phyloP scores from a whole-genome alignment of 805 yeast genomes.

The Wickerhamomyces mucosus region DNA sequence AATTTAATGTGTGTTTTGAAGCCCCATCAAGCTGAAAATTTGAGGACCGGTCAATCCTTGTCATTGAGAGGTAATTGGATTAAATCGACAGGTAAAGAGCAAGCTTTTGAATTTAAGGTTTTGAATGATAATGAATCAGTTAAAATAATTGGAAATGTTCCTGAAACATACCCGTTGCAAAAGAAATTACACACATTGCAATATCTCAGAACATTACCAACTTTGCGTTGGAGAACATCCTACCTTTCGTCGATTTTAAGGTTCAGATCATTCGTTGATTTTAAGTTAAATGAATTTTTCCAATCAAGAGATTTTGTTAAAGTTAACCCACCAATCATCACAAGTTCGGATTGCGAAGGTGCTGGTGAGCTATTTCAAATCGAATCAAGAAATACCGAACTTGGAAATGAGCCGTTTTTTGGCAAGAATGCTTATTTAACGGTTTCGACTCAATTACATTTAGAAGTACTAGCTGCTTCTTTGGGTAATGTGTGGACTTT shows the following conservation, averaged over 20 bases:
- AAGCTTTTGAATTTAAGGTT: conserved; percentile 41
- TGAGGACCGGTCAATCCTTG: conserved; percentile 41
- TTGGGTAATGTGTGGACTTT: conserved; percentile 79
- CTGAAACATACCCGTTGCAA: conserved; percentile 68
- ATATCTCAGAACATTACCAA: conserved; percentile 63
- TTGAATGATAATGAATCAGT: conserved; percentile 25
- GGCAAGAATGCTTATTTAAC: conserved; percentile 65
- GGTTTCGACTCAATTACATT: conserved; percentile 86
- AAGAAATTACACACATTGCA: conserved; percentile 64
- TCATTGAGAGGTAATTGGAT: conserved; percentile 33
- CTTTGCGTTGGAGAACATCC: conserved; percentile 64
- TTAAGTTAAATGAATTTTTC: conserved; percentile 45
- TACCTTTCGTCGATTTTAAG: conserved; percentile 60
- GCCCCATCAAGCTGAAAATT: conserved; percentile 21
- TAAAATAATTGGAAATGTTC: conserved; percentile 50
- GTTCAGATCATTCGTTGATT: conserved; percentile 61
- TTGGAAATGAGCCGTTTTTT: conserved; percentile 35
- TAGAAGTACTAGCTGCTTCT: conserved; percentile 72
- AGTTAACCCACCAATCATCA: conserved; percentile 79
- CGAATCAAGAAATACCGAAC: conserved; percentile 22
- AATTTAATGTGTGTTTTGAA: conserved; percentile 49
- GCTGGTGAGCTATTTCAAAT: conserved; percentile 85
- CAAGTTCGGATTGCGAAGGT: conserved; percentile 93
- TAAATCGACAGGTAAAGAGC: conserved; percentile 40
- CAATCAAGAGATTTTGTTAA: conserved; percentile 46